Evolutionary conservation across 2,329 filamentous ascomycete genomes (phyloP).

Genomic region (Talaromyces rugulosus): DNA sequence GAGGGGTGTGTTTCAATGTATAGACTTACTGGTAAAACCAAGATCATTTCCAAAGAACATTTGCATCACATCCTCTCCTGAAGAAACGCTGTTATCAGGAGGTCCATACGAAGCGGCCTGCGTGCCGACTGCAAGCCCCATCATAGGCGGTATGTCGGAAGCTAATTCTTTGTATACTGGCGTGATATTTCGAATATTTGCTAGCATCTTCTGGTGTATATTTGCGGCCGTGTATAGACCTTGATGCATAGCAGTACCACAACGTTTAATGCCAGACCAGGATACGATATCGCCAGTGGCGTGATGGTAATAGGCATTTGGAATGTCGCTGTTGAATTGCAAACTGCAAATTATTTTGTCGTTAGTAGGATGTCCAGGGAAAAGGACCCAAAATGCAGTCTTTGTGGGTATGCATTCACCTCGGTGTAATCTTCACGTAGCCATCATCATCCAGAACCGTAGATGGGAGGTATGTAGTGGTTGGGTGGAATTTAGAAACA

Average conservation of each 20-base stretch:
- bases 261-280: constrained; percentile 78
- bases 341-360: constrained; percentile 39
- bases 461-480: constrained; percentile 59
- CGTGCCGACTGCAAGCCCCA: constrained; percentile 67
- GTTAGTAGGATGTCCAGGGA: background rate
- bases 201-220: constrained; percentile 52
- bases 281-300: constrained; percentile 65
- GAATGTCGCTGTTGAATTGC: constrained; percentile 49
- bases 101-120: constrained; percentile 62
- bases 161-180: constrained; percentile 49
- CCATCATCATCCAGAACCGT: constrained; percentile 60
- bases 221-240: constrained; percentile 65
- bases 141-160: constrained; percentile 57
- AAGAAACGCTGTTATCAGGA: constrained; percentile 49
- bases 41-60: constrained; percentile 66
- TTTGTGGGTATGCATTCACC: constrained; percentile 29
- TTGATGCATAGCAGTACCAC: constrained; percentile 70
- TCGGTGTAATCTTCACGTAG: constrained; percentile 59
- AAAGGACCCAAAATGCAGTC: background rate
- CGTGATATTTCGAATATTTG: constrained; percentile 32
- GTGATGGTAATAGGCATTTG: constrained; percentile 61
- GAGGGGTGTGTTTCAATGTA: background rate
- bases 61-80: constrained; percentile 60
- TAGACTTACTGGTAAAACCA: constrained; percentile 58
- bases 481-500: constrained; percentile 59